phyloP scores from a whole-genome alignment of 306 rosid genomes.

The Begonia masoniana region DNA sequence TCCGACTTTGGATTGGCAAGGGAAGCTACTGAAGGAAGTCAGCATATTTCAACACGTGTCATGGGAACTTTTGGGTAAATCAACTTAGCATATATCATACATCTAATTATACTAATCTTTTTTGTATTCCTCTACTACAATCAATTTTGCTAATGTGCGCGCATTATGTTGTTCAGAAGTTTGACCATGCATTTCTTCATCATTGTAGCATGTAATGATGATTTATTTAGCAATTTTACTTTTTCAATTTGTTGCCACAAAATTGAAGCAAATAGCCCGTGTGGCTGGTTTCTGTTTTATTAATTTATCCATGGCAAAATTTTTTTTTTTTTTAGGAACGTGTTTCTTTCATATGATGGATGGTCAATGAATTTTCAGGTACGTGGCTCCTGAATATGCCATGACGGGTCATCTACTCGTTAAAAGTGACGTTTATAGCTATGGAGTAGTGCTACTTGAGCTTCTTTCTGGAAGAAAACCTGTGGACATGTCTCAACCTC shows the following conservation, averaged over 20 bases:
- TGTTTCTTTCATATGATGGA: too few species aligned
- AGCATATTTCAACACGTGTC: conserved; percentile 77
- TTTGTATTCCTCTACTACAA: not conserved
- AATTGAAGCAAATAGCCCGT: too few species aligned
- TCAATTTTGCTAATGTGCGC: too few species aligned
- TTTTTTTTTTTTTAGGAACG: too few species aligned
- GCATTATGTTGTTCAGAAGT: not conserved
- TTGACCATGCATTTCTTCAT: not conserved
- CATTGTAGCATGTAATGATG: too few species aligned
- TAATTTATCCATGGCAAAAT: too few species aligned
- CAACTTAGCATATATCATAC: not conserved
- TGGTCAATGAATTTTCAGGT: conserved; percentile 38
- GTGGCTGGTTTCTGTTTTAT: too few species aligned
- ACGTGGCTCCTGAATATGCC: conserved; percentile 97
- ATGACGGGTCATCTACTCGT: conserved; percentile 96
- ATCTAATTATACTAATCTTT: conserved; percentile 3
- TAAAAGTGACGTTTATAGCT: conserved; percentile 94
- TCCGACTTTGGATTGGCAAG: conserved; percentile 97
- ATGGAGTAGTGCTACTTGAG: conserved; percentile 92
- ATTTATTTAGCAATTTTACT: too few species aligned
- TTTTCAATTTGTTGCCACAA: too few species aligned
- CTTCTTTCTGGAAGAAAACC: conserved; percentile 92
- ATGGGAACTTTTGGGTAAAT: conserved; percentile 96
- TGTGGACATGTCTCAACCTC: conserved; percentile 82
- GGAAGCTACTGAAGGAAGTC: conserved; percentile 93